Evolutionary conservation across 2,329 filamentous ascomycete genomes (phyloP), one percentile per base, ranked within the genome.

Genomic region (Chaetomiaceae sp.): DNA sequence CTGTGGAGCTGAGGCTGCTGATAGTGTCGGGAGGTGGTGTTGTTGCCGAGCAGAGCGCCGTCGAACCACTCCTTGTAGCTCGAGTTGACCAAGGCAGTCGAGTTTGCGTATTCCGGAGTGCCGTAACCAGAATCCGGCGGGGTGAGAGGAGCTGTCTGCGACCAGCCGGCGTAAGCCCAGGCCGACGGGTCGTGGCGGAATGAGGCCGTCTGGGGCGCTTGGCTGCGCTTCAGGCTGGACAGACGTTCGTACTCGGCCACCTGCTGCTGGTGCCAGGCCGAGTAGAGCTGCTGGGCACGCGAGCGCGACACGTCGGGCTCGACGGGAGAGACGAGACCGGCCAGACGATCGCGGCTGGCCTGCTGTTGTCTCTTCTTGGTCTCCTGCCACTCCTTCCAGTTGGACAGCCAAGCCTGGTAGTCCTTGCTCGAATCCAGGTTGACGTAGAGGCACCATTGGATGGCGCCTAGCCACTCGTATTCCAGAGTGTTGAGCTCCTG

Each of bases 391-490:
- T 79, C 74, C 39, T 75, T 70, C 79, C 79, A 83, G 66, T 77
- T 82, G 54, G 74, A 74, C 53, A 83, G 67, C 79, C 79, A 83
- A 21, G 79, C 79, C 48, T 78, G 77, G 67, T 81, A 83, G 57
- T 83, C 90, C 63, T 89, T 83, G 64, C 85, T 83, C 61, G 84
- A 80, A 58, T 88, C 80, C 23, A 91, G 83, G 64, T 95, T 90
- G 65, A 93, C 86, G 65, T 95, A 93, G 48, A 96, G 82, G 58
- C 84, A 79, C 85, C 89, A 96, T 60, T 82, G 77, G 66, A 95
- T 93, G 37, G 85, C 83, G 49, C 82, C 77, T 35, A 96, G 78
- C 91, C 91, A 96, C 61, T 95, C 86, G 62, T 86, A 82, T 73
- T 96, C 91, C 67, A 95, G 79, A 54, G 78, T 75, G 71, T 96